Evolutionary conservation across 805 yeast genomes (phyloP).

Genomic region (Candida railenensis): DNA sequence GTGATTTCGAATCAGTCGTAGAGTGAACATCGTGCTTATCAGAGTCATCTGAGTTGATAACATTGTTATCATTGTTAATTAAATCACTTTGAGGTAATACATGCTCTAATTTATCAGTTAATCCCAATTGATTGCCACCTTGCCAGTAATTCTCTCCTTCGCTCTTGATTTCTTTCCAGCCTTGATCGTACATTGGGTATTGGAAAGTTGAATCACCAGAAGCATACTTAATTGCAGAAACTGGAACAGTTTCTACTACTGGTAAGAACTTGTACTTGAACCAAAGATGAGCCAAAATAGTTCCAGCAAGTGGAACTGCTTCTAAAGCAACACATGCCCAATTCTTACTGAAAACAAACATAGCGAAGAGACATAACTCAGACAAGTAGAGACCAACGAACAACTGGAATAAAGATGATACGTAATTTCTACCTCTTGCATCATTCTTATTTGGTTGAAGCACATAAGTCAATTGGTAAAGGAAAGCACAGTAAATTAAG

Average conservation of each 20-base stretch:
- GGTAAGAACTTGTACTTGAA: slow-evolving; percentile 61
- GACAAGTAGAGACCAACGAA: slow-evolving; percentile 72
- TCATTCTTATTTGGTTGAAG: slow-evolving; percentile 55
- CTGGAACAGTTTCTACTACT: slow-evolving; percentile 65
- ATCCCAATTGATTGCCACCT: slow-evolving; percentile 43
- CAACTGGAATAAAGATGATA: slow-evolving; percentile 67
- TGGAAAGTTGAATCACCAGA: slow-evolving; percentile 39
- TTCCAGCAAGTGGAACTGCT: slow-evolving; percentile 54
- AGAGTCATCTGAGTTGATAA: slow-evolving; percentile 8
- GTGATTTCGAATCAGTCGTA: slow-evolving; percentile 2
- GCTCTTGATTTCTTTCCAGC: slow-evolving; percentile 52
- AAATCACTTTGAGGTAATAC: slow-evolving; percentile 12
- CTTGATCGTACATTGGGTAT: slow-evolving; percentile 70
- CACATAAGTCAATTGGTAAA: slow-evolving; percentile 66
- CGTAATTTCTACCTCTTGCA: slow-evolving; percentile 71
- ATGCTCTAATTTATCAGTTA: slow-evolving; percentile 18
- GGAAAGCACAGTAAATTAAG: slow-evolving; percentile 58
- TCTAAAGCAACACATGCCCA: slow-evolving; percentile 80
- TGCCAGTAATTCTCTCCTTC: slow-evolving; percentile 51
- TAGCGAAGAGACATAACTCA: slow-evolving; percentile 65
- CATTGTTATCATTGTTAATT: slow-evolving; percentile 5
- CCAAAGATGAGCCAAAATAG: slow-evolving; percentile 59
- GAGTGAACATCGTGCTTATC: slow-evolving; percentile 6
- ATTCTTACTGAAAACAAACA: slow-evolving; percentile 73
- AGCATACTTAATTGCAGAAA: slow-evolving; percentile 55